These are phyloP conservation scores for Setomelanomma holmii DNA, from an alignment of 2,329 filamentous ascomycete genomes.

Conservation along the genomic window DNA sequence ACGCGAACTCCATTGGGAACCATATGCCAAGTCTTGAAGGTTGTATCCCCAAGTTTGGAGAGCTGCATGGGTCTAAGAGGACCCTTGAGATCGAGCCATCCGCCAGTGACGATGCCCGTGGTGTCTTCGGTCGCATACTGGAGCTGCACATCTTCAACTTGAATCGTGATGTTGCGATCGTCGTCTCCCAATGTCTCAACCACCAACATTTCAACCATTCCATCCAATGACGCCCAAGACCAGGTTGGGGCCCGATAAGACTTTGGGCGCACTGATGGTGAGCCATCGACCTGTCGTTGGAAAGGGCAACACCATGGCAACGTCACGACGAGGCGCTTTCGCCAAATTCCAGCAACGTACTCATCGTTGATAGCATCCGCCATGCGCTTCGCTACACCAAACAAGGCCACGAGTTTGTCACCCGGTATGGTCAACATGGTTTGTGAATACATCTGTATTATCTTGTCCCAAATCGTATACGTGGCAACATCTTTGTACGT, in stretches of 20 bases:
- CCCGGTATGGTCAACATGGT: slow-evolving; percentile 2
- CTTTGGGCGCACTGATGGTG: background rate
- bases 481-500: too few relatives aligned
- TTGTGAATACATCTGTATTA: background rate
- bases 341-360: slow-evolving; percentile 20
- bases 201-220: background rate
- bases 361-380: background rate
- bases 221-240: slow-evolving; percentile 20
- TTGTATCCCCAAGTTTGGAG: background rate
- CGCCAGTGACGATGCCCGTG: slow-evolving; percentile 10
- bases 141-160: slow-evolving; percentile 11
- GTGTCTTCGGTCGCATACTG: slow-evolving; percentile 9
- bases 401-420: slow-evolving; percentile 16
- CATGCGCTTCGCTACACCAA: slow-evolving; percentile 13
- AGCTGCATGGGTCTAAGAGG: background rate
- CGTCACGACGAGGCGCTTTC: background rate
- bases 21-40: background rate
- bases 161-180: background rate
- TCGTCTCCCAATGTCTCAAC: background rate
- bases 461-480: background rate
- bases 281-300: background rate
- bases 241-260: slow-evolving; percentile 19
- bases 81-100: slow-evolving; percentile 10
- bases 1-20: background rate
- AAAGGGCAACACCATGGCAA: background rate